These are phyloP conservation scores for Lyophyllum semitale DNA, from an alignment of 768 basidiomycete genomes.

Conservation along the genomic window DNA sequence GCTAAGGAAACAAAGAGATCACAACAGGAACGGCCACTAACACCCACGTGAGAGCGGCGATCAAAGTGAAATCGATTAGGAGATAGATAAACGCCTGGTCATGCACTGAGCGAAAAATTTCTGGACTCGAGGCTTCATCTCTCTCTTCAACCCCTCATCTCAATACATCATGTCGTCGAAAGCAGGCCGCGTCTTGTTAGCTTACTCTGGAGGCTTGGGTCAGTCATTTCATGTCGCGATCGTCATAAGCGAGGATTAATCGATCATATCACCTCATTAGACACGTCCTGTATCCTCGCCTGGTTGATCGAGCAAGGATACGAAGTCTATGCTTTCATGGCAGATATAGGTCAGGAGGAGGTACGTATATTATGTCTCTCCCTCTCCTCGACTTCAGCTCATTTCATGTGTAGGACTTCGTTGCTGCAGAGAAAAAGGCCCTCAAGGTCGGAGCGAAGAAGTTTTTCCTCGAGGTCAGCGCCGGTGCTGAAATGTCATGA, in stretches of 20 bases:
- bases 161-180: constrained; percentile 44
- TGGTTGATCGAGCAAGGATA: constrained; percentile 99
- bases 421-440: constrained; percentile 87
- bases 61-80: constrained; percentile 8
- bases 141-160: constrained; percentile 1
- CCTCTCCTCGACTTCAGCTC: not conserved
- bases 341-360: constrained; percentile 92
- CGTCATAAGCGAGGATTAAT: constrained; percentile 11
- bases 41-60: constrained; percentile 3
- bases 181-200: constrained; percentile 87
- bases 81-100: not conserved
- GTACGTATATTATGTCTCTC: constrained; percentile 35
- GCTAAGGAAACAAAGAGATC: not conserved
- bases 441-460: constrained; percentile 91
- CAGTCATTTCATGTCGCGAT: constrained; percentile 31
- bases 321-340: constrained; percentile 97
- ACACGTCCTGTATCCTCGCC: constrained; percentile 98
- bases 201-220: constrained; percentile 99
- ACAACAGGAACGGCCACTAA: not conserved
- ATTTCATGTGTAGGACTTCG: constrained; percentile 72
- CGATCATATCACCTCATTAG: constrained; percentile 39
- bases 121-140: constrained; percentile 1
- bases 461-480: constrained; percentile 82
- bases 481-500: not conserved
- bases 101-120: constrained; percentile 3